Percentiles rank a stretch among this genome's conserved stretches.
phyloP scores from a whole-genome alignment of 139 green algal species.

The Desmodesmus armatus region DNA sequence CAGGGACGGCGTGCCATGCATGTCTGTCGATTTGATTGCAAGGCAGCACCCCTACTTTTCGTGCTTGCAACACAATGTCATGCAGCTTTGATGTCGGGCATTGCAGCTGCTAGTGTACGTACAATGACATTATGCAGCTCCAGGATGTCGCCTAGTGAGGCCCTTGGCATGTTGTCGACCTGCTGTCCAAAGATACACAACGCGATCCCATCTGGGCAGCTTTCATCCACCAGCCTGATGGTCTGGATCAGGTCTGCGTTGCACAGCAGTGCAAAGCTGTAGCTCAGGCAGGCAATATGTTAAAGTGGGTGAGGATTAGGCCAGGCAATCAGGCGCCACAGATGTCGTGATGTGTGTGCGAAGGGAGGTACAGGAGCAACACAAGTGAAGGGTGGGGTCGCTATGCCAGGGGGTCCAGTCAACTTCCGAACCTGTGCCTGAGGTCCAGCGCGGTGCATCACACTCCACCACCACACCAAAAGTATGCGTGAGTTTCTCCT shows the following conservation, averaged over 20 bases:
- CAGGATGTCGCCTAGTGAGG: constrained; percentile 22
- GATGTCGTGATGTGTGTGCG: no score
- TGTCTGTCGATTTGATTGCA: neutral
- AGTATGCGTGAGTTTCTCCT: neutral
- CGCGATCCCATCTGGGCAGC: neutral
- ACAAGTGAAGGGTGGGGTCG: no score
- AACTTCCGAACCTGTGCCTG: constrained; percentile 40
- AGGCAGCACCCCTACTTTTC: neutral
- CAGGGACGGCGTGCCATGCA: neutral
- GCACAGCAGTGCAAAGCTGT: neutral
- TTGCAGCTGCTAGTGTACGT: neutral
- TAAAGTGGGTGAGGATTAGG: no score
- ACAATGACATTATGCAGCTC: constrained; percentile 26
- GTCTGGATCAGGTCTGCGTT: constrained; percentile 22
- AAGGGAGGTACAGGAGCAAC: no score
- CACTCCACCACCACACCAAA: constrained; percentile 28
- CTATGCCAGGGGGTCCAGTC: no score
- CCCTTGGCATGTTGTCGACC: constrained; percentile 5
- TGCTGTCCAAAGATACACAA: constrained; percentile 1
- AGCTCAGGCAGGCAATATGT: no score
- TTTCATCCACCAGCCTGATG: constrained; percentile 14
- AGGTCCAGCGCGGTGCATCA: neutral
- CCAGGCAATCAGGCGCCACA: no score
- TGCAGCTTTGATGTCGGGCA: neutral
- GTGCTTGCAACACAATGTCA: neutral